Evolutionary conservation across 2,329 filamentous ascomycete genomes (phyloP).

Genomic region (Clarireedia homoeocarpa): DNA sequence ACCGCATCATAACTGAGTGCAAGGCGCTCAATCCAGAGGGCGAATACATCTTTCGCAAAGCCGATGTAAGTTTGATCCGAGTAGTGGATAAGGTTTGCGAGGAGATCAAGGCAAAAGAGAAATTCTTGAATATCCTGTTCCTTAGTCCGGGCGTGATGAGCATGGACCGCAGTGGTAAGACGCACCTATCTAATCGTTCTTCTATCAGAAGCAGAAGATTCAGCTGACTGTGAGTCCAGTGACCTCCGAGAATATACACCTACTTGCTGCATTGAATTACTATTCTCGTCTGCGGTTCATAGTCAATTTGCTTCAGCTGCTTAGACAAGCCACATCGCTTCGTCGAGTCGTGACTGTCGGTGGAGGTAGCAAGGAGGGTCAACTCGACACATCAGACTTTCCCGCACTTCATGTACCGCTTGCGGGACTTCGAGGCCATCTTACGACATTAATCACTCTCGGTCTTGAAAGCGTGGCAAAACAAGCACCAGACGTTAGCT

Average conservation of each 20-base stretch:
- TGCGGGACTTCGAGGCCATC: slow-evolving; percentile 16
- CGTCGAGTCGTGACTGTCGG: slow-evolving; percentile 45
- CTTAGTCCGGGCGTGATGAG: slow-evolving; percentile 32
- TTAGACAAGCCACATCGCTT: slow-evolving; percentile 27
- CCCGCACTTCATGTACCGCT: slow-evolving; percentile 17
- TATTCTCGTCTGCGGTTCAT: slow-evolving; percentile 52
- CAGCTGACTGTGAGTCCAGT: slow-evolving; percentile 32
- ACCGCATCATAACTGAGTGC: slow-evolving; percentile 36
- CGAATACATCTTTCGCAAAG: slow-evolving; percentile 37
- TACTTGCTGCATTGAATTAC: slow-evolving; percentile 32
- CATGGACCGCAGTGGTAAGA: no score
- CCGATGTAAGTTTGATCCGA: slow-evolving; percentile 39
- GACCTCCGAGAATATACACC: slow-evolving; percentile 23
- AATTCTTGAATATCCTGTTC: slow-evolving; percentile 46
- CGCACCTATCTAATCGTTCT: no score
- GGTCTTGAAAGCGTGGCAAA: slow-evolving; percentile 42
- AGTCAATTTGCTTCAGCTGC: slow-evolving; percentile 47
- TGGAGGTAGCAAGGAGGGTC: slow-evolving; percentile 41
- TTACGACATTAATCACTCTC: slow-evolving; percentile 35
- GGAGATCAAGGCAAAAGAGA: slow-evolving; percentile 42
- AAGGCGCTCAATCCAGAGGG: slow-evolving; percentile 37
- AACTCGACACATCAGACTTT: slow-evolving; percentile 39
- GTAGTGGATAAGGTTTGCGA: slow-evolving; percentile 42
- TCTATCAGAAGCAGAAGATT: no score
- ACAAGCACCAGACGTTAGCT: slow-evolving; percentile 38